Conservation (phyloP, 2,329 filamentous ascomycete genomes). For the Pestalotiopsis sp. region DNA sequence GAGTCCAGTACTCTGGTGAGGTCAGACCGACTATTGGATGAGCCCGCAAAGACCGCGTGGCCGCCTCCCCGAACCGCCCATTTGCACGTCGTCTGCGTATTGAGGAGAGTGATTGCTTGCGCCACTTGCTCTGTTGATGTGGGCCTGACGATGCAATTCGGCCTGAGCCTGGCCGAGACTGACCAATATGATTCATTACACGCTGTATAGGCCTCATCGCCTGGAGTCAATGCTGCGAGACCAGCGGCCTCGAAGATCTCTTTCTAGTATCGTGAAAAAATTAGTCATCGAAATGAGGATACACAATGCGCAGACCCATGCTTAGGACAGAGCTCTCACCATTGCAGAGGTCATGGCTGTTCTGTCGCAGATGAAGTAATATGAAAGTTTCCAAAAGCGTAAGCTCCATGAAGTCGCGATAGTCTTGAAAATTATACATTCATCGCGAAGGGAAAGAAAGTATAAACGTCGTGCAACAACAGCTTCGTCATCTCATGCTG, state of each 20-base stretch:
- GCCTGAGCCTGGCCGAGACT: not conserved
- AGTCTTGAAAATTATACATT: too few species aligned
- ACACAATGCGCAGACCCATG: not conserved
- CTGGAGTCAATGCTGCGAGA: not conserved
- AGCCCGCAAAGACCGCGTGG: not conserved
- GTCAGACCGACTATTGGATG: not conserved
- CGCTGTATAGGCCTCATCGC: not conserved
- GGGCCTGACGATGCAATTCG: conserved; percentile 2
- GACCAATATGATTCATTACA: conserved; percentile 6
- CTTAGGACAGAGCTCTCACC: not conserved
- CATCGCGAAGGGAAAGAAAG: too few species aligned
- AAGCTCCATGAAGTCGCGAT: too few species aligned
- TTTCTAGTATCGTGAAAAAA: not conserved
- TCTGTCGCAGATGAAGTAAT: too few species aligned
- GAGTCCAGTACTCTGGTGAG: not conserved
- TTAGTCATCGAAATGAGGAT: not conserved
- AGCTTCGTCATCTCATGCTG: too few species aligned
- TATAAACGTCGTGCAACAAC: too few species aligned
- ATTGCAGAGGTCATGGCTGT: too few species aligned
- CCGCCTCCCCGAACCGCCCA: conserved; percentile 5
- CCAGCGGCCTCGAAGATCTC: not conserved
- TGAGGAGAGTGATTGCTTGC: not conserved
- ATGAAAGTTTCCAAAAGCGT: too few species aligned
- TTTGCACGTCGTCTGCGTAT: conserved; percentile 3
- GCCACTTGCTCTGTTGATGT: not conserved